These are phyloP conservation scores for Penicillium sp. DNA, from an alignment of 2,329 filamentous ascomycete species.

Conservation along the genomic window DNA sequence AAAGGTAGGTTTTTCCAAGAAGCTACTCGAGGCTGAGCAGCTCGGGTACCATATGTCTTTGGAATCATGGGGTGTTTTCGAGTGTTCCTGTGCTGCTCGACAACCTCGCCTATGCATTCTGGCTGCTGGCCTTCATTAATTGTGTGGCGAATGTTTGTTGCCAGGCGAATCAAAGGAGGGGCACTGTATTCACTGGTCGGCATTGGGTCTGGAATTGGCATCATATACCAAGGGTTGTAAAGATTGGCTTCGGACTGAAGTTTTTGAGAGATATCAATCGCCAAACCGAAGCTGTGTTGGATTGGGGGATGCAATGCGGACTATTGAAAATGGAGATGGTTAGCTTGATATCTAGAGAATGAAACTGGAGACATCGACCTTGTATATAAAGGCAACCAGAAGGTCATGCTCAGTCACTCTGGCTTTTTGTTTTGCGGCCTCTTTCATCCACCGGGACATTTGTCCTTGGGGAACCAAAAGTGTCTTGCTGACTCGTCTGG, in stretches of 20 bases:
- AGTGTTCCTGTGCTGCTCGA: not conserved
- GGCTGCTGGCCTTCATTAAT: constrained; percentile 1
- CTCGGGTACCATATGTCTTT: constrained; percentile 1
- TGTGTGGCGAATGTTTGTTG: not conserved
- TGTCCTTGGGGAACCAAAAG: not conserved
- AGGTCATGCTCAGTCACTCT: constrained; percentile 8
- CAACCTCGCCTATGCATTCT: constrained; percentile 4
- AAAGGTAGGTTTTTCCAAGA: constrained; percentile 7
- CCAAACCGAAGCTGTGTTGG: constrained; percentile 1
- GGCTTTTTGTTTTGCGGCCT: not conserved
- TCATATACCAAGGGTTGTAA: constrained; percentile 8
- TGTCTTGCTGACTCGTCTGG: not conserved
- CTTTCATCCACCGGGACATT: not conserved
- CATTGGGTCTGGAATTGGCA: constrained; percentile 8
- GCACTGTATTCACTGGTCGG: not conserved
- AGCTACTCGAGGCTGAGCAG: constrained; percentile 5
- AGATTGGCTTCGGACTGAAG: constrained; percentile 2
- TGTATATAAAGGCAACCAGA: constrained; percentile 1
- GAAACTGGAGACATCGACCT: not conserved
- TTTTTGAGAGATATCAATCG: constrained; percentile 3
- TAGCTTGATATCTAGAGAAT: not conserved
- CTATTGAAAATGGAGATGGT: not conserved
- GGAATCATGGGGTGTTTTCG: constrained; percentile 1
- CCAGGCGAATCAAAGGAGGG: constrained; percentile 4
- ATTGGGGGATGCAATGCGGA: constrained; percentile 1